Evolutionary conservation across 805 yeast species (phyloP).

Genomic region (Brettanomyces bruxellensis): DNA sequence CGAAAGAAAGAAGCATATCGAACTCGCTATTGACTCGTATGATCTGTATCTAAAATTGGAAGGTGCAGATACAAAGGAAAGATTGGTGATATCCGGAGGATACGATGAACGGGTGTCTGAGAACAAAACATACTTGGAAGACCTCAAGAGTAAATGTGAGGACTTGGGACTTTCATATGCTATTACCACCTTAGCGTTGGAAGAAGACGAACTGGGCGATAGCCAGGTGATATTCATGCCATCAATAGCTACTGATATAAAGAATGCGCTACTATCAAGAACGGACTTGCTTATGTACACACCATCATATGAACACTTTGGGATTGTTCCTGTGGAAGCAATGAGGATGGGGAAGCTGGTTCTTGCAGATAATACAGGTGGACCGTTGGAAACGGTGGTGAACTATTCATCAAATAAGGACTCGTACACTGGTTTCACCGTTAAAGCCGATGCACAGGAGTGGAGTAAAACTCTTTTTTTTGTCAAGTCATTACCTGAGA

Average conservation of each 20-base stretch:
- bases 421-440: conserved; percentile 51
- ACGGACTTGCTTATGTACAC: conserved; percentile 71
- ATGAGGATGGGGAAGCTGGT: conserved; percentile 82
- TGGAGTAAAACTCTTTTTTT: conserved; percentile 49
- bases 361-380: conserved; percentile 81
- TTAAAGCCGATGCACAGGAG: conserved; percentile 33
- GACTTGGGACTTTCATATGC: conserved; percentile 2
- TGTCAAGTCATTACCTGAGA: conserved; percentile 19
- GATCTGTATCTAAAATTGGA: conserved; percentile 30
- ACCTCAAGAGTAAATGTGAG: conserved; percentile 44
- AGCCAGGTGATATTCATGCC: conserved; percentile 50
- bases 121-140: conserved; percentile 62
- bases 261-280: conserved; percentile 48
- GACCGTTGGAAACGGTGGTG: conserved; percentile 77
- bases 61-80: conserved; percentile 26
- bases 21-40: conserved; percentile 66
- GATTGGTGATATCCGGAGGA: conserved; percentile 82
- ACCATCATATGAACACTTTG: conserved; percentile 90
- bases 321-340: conserved; percentile 95
- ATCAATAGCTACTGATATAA: conserved; percentile 59
- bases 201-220: neutral
- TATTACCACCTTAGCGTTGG: neutral
- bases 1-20: conserved; percentile 78
- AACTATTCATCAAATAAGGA: conserved; percentile 17
- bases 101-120: conserved; percentile 70